These are phyloP conservation scores for Colletotrichum sublineola DNA, from an alignment of 2,329 filamentous ascomycete species.

Conservation along the genomic window DNA sequence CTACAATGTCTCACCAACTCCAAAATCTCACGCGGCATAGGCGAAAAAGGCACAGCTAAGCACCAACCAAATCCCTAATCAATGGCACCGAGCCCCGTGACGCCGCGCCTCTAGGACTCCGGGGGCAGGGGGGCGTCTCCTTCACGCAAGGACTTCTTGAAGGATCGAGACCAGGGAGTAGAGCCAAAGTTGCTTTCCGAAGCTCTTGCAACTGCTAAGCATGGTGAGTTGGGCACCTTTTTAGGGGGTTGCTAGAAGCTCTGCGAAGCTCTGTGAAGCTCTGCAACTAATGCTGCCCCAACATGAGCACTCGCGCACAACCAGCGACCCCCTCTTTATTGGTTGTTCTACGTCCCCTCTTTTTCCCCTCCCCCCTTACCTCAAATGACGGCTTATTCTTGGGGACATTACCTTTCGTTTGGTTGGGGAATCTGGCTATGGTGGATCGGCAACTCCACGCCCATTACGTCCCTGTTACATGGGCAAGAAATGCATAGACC, in stretches of 20 bases:
- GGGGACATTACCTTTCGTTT: background rate
- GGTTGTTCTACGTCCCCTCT: background rate
- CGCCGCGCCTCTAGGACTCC: background rate
- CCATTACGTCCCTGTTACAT: constrained; percentile 36
- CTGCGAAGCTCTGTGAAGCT: constrained; percentile 37
- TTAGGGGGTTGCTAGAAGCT: constrained; percentile 35
- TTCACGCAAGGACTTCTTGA: background rate
- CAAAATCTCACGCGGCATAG: constrained; percentile 4
- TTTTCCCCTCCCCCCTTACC: background rate
- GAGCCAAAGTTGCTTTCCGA: constrained; percentile 20
- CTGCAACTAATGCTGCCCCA: constrained; percentile 26
- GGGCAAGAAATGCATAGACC: background rate
- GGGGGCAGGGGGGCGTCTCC: background rate
- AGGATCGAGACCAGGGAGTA: constrained; percentile 14
- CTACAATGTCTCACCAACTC: constrained; percentile 33
- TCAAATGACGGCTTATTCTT: background rate
- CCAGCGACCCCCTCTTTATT: background rate
- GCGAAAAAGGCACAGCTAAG: constrained; percentile 5
- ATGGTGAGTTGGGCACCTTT: constrained; percentile 14
- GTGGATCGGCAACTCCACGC: constrained; percentile 39
- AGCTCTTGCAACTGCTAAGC: constrained; percentile 40
- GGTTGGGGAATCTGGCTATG: constrained; percentile 10
- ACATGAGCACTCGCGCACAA: constrained; percentile 1
- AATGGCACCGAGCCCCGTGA: background rate
- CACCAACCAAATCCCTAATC: background rate